Base-by-base conservation (phyloP, 306 rosid genomes). In the Ormosia semicastrata region DNA sequence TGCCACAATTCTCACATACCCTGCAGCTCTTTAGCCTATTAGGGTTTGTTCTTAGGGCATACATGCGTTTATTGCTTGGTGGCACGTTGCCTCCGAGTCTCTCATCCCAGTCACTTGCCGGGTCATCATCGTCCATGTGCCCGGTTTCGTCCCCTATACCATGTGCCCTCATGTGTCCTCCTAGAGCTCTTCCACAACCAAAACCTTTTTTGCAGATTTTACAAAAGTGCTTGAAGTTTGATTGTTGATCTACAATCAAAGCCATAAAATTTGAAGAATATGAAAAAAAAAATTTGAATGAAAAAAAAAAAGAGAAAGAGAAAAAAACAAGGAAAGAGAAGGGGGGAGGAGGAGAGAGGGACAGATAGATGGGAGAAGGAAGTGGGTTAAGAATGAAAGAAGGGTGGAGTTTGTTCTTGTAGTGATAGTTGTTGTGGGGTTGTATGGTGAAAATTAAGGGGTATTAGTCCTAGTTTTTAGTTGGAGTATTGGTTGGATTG, bases 161-260 rank as follows among this genome's bases (percentile, higher is more conserved):
- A 53, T 95, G 99, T 0, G 99, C 96, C 84, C 97, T 93, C 99
- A 95, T 95, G 89, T 95, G 99, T 4, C 98, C 99, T 41, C 99
- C 99, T 0, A 95, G 53, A 18, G 99, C 99, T 86, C 99, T 86
- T 14, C 99, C 99, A 67, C 98, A 88, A 1, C 88, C 96, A 69
- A 95, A 95, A 0, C 99, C 98, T 81, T 91, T 95, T 75, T 93
- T 93, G 90, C 99, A 95, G 40, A 93, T 93, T 81, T 94, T 91
- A 81, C 98, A 95, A 14, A 95, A 89, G 78, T 95, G 92, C 80
- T 95, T 95, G 76, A 91, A 90, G 90, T 79, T 89, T 59, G 93
- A 53, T 84, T 87, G 87, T 70, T 83, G 89, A 78, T 88, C 94
- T 59, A 87, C 88, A 78, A 87, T 80, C 82, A 92, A 70, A 78